Base-by-base conservation (phyloP, 345 rosid species). In the Eutrema japonicum region DNA sequence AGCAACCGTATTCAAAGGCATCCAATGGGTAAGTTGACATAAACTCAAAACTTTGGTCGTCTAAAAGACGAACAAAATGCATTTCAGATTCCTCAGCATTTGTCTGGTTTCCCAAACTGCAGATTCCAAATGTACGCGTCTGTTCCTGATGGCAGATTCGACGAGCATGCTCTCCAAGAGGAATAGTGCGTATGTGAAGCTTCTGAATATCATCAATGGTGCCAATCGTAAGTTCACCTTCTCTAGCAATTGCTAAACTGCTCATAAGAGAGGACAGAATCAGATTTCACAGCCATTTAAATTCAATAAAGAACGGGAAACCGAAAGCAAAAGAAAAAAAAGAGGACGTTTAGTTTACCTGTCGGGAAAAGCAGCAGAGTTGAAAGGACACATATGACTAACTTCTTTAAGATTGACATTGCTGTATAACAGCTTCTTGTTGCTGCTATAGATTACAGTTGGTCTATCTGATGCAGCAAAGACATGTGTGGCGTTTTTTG, bases 141-240 rank as follows among this genome's bases (percentile, higher is more conserved):
- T 90, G 96, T 76, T 95, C 99, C 80, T 95, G 99, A 82, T 95
- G 99, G 82, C 98, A 90, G 75, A 95, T 92, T 40, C 99, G 88
- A 52, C 97, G 89, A 56, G 98, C 91, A 68, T 95, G 96, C 81
- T 95, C 99, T 67, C 99, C 97, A 37, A 95, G 86, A 8, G 99
- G 99, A 77, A 95, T 92, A 52, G 99, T 84, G 64, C 99, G 98
- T 66, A 95, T 95, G 74, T 95, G 99, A 82, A 95, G 99, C 88
- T 95, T 95, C 81, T 92, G 99, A 71, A 92, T 92, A 77, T 95
- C 99, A 86, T 95, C 99, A 50, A 95, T 95, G 64, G 99, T 92
- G 61, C 98, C 99, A 57, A 95, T 95, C 2, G 94, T 87, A 81
- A 95, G 99, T 75, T 92, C 98, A 5, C 98, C 99, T 83, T 89